These are phyloP conservation scores for Alternaria viburni DNA, from an alignment of 2,329 filamentous ascomycete species.

Conservation along the genomic window DNA sequence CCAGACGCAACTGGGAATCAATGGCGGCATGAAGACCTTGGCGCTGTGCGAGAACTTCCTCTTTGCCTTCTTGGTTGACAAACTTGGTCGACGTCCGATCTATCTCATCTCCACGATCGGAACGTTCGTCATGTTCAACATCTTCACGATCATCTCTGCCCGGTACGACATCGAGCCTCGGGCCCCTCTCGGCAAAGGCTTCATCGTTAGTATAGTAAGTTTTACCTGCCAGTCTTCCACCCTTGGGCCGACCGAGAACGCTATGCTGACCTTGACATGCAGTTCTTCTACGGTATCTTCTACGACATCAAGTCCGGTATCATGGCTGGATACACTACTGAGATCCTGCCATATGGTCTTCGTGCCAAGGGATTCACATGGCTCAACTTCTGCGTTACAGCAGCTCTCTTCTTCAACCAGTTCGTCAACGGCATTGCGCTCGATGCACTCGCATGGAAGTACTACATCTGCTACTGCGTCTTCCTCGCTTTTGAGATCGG, in stretches of 20 bases:
- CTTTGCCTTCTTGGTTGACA: constrained; percentile 45
- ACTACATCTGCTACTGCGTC: constrained; percentile 28
- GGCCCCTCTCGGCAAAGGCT: constrained; percentile 4
- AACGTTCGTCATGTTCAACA: constrained; percentile 52
- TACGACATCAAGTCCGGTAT: constrained; percentile 18
- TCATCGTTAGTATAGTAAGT: constrained; percentile 13
- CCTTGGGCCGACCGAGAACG: background rate
- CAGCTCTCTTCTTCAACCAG: constrained; percentile 20
- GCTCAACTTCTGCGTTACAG: constrained; percentile 13
- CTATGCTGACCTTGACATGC: background rate
- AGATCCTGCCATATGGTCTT: constrained; percentile 42
- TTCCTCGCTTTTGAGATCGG: constrained; percentile 18
- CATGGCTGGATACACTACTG: constrained; percentile 37
- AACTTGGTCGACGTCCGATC: constrained; percentile 51
- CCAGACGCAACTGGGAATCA: constrained; percentile 47
- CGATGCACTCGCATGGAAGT: constrained; percentile 24
- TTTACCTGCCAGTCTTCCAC: background rate
- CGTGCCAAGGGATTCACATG: constrained; percentile 20
- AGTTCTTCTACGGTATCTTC: constrained; percentile 19
- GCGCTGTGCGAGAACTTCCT: constrained; percentile 46
- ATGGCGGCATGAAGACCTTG: constrained; percentile 49
- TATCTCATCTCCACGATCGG: constrained; percentile 52
- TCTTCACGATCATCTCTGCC: constrained; percentile 49
- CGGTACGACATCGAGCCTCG: constrained; percentile 9
- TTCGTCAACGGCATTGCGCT: constrained; percentile 25